Evolutionary conservation across 164 flowering plant genomes (phyloP).

Genomic region (Amborella trichopoda): DNA sequence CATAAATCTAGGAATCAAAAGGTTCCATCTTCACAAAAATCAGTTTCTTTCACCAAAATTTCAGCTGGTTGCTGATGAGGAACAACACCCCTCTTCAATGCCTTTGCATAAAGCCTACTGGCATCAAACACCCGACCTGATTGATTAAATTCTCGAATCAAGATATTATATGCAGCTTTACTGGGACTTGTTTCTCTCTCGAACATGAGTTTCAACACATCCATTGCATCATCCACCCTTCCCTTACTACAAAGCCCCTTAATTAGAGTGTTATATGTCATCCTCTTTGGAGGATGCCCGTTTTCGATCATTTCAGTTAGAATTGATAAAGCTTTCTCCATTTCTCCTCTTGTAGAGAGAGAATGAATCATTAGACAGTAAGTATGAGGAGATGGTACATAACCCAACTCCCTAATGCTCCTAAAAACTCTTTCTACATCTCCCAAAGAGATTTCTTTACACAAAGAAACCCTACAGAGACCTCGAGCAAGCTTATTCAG

Average conservation of each 20-base stretch:
- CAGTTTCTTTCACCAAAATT: slow-evolving; percentile 2
- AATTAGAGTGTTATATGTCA: slow-evolving; percentile 34
- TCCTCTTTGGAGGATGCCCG: slow-evolving; percentile 32
- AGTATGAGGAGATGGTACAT: slow-evolving; percentile 18
- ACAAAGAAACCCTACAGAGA: slow-evolving; percentile 49
- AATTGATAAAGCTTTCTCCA: slow-evolving; percentile 25
- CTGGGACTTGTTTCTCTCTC: slow-evolving; percentile 17
- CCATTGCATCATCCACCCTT: slow-evolving; percentile 31
- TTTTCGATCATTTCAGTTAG: slow-evolving; percentile 31
- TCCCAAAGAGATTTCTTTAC: slow-evolving; percentile 22
- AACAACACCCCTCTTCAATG: slow-evolving; percentile 39
- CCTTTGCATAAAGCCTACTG: slow-evolving; percentile 32
- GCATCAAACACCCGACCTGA: slow-evolving; percentile 24
- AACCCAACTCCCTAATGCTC: slow-evolving; percentile 22
- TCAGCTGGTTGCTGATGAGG: slow-evolving; percentile 19
- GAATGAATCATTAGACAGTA: slow-evolving; percentile 38
- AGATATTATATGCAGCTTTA: slow-evolving; percentile 25
- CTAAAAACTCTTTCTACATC: slow-evolving; percentile 41
- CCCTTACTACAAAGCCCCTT: slow-evolving; percentile 43
- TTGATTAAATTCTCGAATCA: slow-evolving; percentile 39
- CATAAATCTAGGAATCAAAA: too few species aligned
- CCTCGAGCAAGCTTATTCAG: slow-evolving; percentile 42
- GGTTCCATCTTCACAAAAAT: background rate
- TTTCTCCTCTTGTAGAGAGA: slow-evolving; percentile 28
- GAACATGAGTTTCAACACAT: slow-evolving; percentile 28